Evolutionary conservation across 2,329 filamentous ascomycete genomes (phyloP).

Genomic region (Alternaria sp.): DNA sequence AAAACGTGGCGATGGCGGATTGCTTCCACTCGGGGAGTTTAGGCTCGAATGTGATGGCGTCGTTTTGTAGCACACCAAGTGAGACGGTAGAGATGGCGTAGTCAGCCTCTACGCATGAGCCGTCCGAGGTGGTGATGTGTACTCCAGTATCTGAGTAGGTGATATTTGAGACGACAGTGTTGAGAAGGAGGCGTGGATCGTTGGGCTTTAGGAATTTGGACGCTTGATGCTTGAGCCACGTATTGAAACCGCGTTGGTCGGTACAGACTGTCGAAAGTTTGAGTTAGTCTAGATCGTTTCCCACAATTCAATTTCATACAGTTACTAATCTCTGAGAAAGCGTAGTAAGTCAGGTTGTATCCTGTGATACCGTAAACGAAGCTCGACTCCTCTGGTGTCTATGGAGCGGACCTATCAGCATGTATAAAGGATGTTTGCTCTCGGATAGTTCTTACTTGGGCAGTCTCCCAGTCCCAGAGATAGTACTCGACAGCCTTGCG

Average conservation of each 20-base stretch:
- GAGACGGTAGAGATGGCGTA: constrained; percentile 75
- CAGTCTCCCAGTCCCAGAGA: constrained; percentile 66
- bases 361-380: constrained; percentile 65
- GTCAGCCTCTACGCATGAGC: constrained; percentile 65
- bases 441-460: constrained; percentile 39
- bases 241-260: constrained; percentile 69
- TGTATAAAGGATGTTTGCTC: rapidly evolving
- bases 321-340: constrained; percentile 13
- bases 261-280: constrained; percentile 68
- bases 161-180: constrained; percentile 66
- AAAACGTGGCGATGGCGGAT: constrained; percentile 69
- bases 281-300: constrained; percentile 64
- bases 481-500: constrained; percentile 71
- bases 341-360: constrained; percentile 59
- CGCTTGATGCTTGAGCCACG: constrained; percentile 66
- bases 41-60: constrained; percentile 67
- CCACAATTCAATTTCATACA: not conserved
- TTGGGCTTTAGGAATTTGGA: constrained; percentile 64
- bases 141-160: constrained; percentile 63
- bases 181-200: constrained; percentile 67
- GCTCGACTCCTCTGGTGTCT: constrained; percentile 65
- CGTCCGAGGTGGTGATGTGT: constrained; percentile 62
- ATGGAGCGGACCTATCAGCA: not conserved
- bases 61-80: constrained; percentile 72
- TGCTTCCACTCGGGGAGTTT: constrained; percentile 71